A percentile compares a stretch with the other conserved stretches of the same genome.
These are phyloP conservation scores for Suillus subluteus DNA, from an alignment of 768 basidiomycete genomes.

Conservation along the genomic window DNA sequence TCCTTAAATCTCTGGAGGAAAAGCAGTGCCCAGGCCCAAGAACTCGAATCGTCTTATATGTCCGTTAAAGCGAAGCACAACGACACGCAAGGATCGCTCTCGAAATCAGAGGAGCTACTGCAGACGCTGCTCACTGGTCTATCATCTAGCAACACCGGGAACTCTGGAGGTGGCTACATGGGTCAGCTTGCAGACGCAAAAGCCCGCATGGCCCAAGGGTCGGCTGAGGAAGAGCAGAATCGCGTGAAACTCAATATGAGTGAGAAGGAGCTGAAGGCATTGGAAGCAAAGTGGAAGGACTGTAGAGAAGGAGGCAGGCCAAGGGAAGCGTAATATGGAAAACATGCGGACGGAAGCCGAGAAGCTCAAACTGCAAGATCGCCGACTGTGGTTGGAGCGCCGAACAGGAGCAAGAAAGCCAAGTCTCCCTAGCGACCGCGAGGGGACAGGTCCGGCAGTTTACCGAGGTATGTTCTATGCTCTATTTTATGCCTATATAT, in stretches of 20 bases:
- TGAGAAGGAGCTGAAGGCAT: constrained; percentile 74
- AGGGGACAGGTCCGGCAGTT: constrained; percentile 57
- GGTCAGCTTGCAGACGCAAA: constrained; percentile 91
- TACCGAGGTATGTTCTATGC: constrained; percentile 56
- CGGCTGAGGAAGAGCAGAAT: constrained; percentile 84
- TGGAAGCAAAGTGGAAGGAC: constrained; percentile 84
- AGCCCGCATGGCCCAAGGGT: constrained; percentile 70
- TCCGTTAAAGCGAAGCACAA: constrained; percentile 73
- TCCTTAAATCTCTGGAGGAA: constrained; percentile 55
- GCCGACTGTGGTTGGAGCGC: constrained; percentile 74
- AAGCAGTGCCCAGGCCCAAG: constrained; percentile 64
- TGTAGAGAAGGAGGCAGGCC: constrained; percentile 82
- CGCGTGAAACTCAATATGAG: constrained; percentile 75
- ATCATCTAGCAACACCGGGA: constrained; percentile 65
- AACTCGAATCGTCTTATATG: constrained; percentile 56
- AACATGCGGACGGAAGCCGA: constrained; percentile 61
- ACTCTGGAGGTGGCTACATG: constrained; percentile 90
- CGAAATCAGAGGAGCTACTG: constrained; percentile 86
- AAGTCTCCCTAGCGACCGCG: constrained; percentile 53
- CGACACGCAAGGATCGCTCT: constrained; percentile 58
- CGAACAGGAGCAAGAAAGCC: constrained; percentile 67
- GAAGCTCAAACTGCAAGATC: constrained; percentile 52
- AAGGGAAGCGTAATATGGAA: constrained; percentile 71
- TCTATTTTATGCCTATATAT: constrained; percentile 11
- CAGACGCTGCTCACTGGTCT: constrained; percentile 95